Conservation (phyloP, 73 alveolate species). For the Effrenium voratum region DNA sequence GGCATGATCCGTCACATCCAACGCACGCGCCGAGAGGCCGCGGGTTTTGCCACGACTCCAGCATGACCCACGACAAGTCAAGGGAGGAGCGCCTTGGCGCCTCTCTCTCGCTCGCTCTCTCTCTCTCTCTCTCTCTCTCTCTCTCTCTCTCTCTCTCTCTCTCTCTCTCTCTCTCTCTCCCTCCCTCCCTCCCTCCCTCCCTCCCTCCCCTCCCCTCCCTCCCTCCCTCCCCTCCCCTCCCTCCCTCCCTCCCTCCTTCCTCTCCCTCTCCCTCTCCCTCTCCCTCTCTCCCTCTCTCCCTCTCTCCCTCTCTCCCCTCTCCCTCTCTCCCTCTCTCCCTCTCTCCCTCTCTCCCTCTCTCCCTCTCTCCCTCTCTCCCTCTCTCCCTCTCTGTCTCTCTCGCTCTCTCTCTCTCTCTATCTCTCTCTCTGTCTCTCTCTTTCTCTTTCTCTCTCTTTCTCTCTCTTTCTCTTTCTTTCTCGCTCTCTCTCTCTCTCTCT, state of each 20-base stretch:
- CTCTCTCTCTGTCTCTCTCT: no score
- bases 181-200: neutral
- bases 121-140: neutral
- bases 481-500: no score
- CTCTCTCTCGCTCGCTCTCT: neutral
- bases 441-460: no score
- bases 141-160: neutral
- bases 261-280: neutral
- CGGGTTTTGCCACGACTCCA: neutral
- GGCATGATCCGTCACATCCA: neutral
- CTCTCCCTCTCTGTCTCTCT: no score
- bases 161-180: neutral
- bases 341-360: no score
- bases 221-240: neutral
- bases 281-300: no score
- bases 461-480: no score
- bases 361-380: no score
- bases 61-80: constrained; percentile 28
- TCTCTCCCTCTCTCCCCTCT: no score
- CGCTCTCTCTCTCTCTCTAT: no score
- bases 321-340: no score
- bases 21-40: neutral
- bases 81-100: neutral
- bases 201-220: neutral
- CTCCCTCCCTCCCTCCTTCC: neutral